Conservation (phyloP, 768 basidiomycete genomes). For the Lentinula detonsa region DNA sequence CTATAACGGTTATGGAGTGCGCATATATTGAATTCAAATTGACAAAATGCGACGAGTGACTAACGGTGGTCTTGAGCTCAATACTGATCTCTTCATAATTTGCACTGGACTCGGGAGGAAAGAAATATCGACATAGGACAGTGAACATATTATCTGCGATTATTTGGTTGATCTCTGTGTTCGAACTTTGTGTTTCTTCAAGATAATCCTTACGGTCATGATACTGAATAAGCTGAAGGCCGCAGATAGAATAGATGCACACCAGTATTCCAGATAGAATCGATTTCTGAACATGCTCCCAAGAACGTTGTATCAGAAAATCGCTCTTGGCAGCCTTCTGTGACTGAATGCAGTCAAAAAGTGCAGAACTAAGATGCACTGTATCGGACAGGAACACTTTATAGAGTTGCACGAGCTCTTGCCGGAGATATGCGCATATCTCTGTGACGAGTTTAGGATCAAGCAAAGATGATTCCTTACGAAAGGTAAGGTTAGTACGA, state of each 20-base stretch:
- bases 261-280: slow-evolving; percentile 52
- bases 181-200: slow-evolving; percentile 6
- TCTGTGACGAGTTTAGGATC: neutral
- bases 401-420: neutral
- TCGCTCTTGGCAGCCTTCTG: neutral
- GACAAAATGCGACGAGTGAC: neutral
- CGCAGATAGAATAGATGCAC: slow-evolving; percentile 8
- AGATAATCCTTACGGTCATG: neutral
- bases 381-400: neutral
- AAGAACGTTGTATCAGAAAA: slow-evolving; percentile 13
- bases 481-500: neutral
- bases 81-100: slow-evolving; percentile 10
- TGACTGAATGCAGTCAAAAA: neutral
- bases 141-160: slow-evolving; percentile 22
- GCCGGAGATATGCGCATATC: neutral
- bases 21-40: slow-evolving; percentile 14
- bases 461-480: neutral
- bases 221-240: slow-evolving; percentile 6
- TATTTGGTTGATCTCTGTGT: slow-evolving; percentile 8
- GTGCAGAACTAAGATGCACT: neutral
- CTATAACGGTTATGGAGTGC: slow-evolving; percentile 22
- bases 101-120: slow-evolving; percentile 13
- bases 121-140: slow-evolving; percentile 31
- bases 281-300: slow-evolving; percentile 40
- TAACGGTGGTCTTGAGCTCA: slow-evolving; percentile 23